Evolutionary conservation across 768 basidiomycete genomes (phyloP).

Genomic region (Mycena indigotica): DNA sequence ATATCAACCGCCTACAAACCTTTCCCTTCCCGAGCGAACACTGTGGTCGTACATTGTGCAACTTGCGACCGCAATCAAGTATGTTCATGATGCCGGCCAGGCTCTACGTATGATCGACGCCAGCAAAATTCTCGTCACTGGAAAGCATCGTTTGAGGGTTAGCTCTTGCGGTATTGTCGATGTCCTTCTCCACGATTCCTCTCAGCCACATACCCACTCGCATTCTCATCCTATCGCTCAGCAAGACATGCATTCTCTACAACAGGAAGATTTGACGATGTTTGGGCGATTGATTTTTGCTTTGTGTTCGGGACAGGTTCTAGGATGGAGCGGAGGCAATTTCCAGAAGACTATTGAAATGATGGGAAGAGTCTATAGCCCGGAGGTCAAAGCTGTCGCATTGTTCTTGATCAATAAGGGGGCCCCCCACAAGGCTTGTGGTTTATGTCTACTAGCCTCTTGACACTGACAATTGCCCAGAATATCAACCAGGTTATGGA

Average conservation of each 20-base stretch:
- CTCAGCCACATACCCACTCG: neutral
- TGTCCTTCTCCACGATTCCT: slow-evolving; percentile 73
- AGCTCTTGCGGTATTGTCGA: slow-evolving; percentile 87
- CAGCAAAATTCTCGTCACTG: slow-evolving; percentile 85
- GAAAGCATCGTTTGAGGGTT: slow-evolving; percentile 90
- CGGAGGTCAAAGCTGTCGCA: slow-evolving; percentile 80
- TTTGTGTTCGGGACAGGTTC: slow-evolving; percentile 70
- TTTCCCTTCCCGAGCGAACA: slow-evolving; percentile 72
- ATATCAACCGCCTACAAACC: slow-evolving; percentile 20
- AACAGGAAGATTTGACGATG: slow-evolving; percentile 88
- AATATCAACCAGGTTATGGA: slow-evolving; percentile 80
- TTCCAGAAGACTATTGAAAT: slow-evolving; percentile 75
- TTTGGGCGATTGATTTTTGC: slow-evolving; percentile 85
- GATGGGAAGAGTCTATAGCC: slow-evolving; percentile 72
- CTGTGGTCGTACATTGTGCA: slow-evolving; percentile 95
- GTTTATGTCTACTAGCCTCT: neutral
- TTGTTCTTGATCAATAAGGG: slow-evolving; percentile 78
- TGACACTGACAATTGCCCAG: slow-evolving; percentile 36
- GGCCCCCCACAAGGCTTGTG: slow-evolving; percentile 60
- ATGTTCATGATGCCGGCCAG: slow-evolving; percentile 78
- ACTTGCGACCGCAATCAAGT: slow-evolving; percentile 83
- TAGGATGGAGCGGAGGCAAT: slow-evolving; percentile 61
- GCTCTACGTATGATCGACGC: slow-evolving; percentile 83
- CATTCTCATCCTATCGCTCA: slow-evolving; percentile 24
- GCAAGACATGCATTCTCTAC: slow-evolving; percentile 57